Percentiles rank a stretch among this genome's conserved stretches.
phyloP scores from a whole-genome alignment of 1,139 yeast genomes.

The Taphrina wiesneri region DNA sequence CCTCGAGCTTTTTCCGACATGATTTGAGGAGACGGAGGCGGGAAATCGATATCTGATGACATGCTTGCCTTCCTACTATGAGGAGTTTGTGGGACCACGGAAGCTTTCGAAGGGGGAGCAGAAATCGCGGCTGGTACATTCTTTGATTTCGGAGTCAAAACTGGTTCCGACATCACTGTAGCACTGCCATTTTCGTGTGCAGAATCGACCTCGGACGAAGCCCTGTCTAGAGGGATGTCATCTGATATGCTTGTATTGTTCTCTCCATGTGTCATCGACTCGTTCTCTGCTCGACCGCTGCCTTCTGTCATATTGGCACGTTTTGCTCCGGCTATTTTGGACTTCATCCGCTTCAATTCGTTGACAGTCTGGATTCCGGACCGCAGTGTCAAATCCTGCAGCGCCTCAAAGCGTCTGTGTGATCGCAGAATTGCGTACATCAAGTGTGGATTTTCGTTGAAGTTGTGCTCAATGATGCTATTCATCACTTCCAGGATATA shows the following conservation, averaged over 20 bases:
- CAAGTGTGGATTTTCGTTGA: slow-evolving; percentile 43
- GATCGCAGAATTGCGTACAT: slow-evolving; percentile 45
- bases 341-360: slow-evolving; percentile 11
- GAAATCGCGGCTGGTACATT: neutral
- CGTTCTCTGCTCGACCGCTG: neutral
- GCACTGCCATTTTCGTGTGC: neutral
- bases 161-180: neutral
- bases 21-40: slow-evolving; percentile 53
- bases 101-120: neutral
- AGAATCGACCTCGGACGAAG: too few species aligned
- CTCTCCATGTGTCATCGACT: neutral
- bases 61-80: slow-evolving; percentile 11
- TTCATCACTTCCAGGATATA: slow-evolving; percentile 42
- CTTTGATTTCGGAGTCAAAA: neutral
- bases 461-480: slow-evolving; percentile 43
- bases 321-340: slow-evolving; percentile 6
- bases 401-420: slow-evolving; percentile 41
- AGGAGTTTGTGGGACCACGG: neutral
- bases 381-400: slow-evolving; percentile 40
- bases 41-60: slow-evolving; percentile 13
- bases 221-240: too few species aligned
- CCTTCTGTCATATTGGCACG: slow-evolving; percentile 16
- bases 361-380: slow-evolving; percentile 39
- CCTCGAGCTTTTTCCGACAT: slow-evolving; percentile 62
- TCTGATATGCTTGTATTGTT: neutral